A percentile compares a stretch with the other conserved stretches of the same genome.
Evolutionary conservation across 2,329 filamentous ascomycete genomes (phyloP).

Genomic region (Hypoxylon sp.): DNA sequence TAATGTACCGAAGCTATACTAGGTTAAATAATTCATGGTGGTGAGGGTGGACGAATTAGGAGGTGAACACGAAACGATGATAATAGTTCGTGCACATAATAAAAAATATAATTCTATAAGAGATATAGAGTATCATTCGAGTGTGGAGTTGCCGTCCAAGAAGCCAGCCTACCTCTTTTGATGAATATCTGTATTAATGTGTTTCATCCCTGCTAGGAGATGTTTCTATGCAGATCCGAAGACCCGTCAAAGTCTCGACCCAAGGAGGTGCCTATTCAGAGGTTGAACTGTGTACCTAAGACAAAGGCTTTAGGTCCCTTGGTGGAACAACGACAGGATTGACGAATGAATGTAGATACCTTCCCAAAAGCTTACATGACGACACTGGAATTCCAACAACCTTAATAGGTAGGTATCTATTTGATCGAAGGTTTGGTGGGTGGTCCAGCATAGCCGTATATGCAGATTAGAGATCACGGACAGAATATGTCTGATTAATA

Average conservation of each 20-base stretch:
- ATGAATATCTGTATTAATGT: neutral
- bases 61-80: neutral
- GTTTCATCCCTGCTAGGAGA: neutral
- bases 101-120: neutral
- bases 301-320: no score
- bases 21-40: neutral
- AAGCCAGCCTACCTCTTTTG: neutral
- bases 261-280: no score
- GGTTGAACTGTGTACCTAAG: no score
- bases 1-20: neutral
- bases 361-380: constrained; percentile 40
- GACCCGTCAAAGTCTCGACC: no score
- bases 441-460: no score
- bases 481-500: neutral
- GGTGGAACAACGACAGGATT: no score
- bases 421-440: neutral
- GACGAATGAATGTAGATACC: constrained; percentile 6
- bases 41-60: neutral
- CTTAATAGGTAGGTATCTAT: constrained; percentile 13
- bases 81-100: neutral
- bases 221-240: neutral
- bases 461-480: neutral
- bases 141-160: neutral
- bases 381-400: constrained; percentile 38
- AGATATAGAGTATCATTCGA: neutral